Conservation (phyloP, 192 early-diverging fungal species). For the Funneliformis mosseae region DNA sequence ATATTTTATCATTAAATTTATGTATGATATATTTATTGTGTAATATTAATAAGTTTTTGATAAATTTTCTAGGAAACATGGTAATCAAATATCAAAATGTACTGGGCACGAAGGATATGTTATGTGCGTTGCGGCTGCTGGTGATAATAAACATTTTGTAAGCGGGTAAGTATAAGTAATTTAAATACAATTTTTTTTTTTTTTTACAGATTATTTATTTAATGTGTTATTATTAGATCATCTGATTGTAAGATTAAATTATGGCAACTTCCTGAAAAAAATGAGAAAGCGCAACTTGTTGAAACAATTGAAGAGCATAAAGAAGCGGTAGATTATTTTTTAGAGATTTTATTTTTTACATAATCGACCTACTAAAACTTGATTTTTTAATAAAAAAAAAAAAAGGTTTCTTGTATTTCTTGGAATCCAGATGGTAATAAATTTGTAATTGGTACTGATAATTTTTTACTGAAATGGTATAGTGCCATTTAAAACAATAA, state of each 20-base stretch:
- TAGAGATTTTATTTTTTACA: no score
- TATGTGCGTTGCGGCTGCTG: slow-evolving; percentile 18
- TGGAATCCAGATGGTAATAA: slow-evolving; percentile 29
- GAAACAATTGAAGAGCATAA: not conserved
- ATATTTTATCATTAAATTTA: not conserved
- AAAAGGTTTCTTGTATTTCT: slow-evolving; percentile 21
- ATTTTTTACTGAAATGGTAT: slow-evolving; percentile 19
- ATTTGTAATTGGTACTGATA: slow-evolving; percentile 23
- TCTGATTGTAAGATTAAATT: not conserved
- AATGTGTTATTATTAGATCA: not conserved
- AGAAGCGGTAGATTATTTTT: not conserved
- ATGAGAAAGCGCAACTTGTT: not conserved
- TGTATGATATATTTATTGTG: not conserved
- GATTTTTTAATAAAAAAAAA: not conserved
- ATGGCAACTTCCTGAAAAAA: not conserved
- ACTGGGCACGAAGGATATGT: slow-evolving; percentile 25
- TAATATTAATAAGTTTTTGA: not conserved
- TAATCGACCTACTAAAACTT: no score
- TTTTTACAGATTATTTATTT: not conserved
- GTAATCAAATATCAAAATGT: slow-evolving; percentile 22
- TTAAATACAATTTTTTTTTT: not conserved
- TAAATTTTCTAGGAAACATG: slow-evolving; percentile 17
- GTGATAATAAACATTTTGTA: slow-evolving; percentile 13
- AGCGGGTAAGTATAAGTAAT: slow-evolving; percentile 9
- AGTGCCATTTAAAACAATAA: not conserved